Conservation (phyloP, 441 rosid genomes). For the Croton setiger region DNA sequence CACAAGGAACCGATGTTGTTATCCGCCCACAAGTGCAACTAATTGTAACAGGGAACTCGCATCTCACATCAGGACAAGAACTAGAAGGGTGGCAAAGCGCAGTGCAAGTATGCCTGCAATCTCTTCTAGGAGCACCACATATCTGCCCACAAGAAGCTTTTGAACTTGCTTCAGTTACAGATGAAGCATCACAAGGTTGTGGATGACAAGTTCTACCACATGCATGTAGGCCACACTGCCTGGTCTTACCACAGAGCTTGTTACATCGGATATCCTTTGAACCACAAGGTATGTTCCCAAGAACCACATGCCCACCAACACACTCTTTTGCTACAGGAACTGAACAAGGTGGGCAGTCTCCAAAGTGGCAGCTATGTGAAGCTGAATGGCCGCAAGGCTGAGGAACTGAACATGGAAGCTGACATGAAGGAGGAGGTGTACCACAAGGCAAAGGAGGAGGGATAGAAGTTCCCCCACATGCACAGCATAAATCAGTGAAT, state of each 20-base stretch:
- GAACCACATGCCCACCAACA: slow-evolving; percentile 93
- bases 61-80: slow-evolving; percentile 86
- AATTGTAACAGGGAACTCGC: slow-evolving; percentile 75
- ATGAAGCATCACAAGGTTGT: slow-evolving; percentile 62
- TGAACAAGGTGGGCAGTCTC: slow-evolving; percentile 97
- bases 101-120: slow-evolving; percentile 87
- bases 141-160: slow-evolving; percentile 89
- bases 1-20: slow-evolving; percentile 77
- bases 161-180: slow-evolving; percentile 37
- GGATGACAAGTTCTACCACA: slow-evolving; percentile 90
- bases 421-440: slow-evolving; percentile 87
- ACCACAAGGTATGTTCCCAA: slow-evolving; percentile 96
- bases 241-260: slow-evolving; percentile 91
- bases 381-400: slow-evolving; percentile 92
- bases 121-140: slow-evolving; percentile 95
- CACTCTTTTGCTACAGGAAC: slow-evolving; percentile 93
- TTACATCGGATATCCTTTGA: slow-evolving; percentile 93
- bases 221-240: slow-evolving; percentile 96
- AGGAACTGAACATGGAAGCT: slow-evolving; percentile 74
- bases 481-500: slow-evolving; percentile 88
- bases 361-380: slow-evolving; percentile 95
- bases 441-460: slow-evolving; percentile 99
- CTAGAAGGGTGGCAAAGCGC: slow-evolving; percentile 80
- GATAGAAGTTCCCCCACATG: slow-evolving; percentile 87
- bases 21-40: slow-evolving; percentile 86